Conservation (phyloP, 2,329 filamentous ascomycete genomes). For the Apiospora phragmitis region DNA sequence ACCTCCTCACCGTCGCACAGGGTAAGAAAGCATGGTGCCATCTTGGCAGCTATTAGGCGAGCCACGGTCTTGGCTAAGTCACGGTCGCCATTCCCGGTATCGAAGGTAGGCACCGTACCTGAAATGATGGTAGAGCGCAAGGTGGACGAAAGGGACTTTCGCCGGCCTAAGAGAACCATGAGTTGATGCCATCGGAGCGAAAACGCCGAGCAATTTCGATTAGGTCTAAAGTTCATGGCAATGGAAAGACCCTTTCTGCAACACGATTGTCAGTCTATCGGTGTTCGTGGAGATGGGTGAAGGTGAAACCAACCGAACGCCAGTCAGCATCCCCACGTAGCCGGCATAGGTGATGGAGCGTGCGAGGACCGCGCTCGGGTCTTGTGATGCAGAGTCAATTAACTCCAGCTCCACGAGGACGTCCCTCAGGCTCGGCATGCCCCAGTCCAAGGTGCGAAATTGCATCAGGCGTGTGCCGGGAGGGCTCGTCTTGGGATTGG, state of each 20-base stretch:
- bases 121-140: slow-evolving; percentile 38
- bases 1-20: slow-evolving; percentile 51
- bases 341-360: slow-evolving; percentile 51
- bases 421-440: slow-evolving; percentile 49
- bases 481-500: slow-evolving; percentile 43
- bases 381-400: slow-evolving; percentile 33
- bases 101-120: neutral
- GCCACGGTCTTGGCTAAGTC: slow-evolving; percentile 9
- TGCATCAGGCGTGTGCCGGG: slow-evolving; percentile 45
- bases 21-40: slow-evolving; percentile 56
- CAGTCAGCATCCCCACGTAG: slow-evolving; percentile 51
- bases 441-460: slow-evolving; percentile 58
- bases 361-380: slow-evolving; percentile 39
- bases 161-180: slow-evolving; percentile 53
- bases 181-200: slow-evolving; percentile 49
- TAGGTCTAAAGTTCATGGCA: slow-evolving; percentile 51
- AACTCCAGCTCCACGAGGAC: slow-evolving; percentile 55
- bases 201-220: slow-evolving; percentile 41
- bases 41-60: slow-evolving; percentile 10
- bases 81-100: neutral
- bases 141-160: slow-evolving; percentile 53
- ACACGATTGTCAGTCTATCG: slow-evolving; percentile 3
- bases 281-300: neutral
- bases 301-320: slow-evolving; percentile 38
- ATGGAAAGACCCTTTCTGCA: slow-evolving; percentile 42